Conservation (phyloP, 2,329 filamentous ascomycete species). For the Monosporascus sp. region DNA sequence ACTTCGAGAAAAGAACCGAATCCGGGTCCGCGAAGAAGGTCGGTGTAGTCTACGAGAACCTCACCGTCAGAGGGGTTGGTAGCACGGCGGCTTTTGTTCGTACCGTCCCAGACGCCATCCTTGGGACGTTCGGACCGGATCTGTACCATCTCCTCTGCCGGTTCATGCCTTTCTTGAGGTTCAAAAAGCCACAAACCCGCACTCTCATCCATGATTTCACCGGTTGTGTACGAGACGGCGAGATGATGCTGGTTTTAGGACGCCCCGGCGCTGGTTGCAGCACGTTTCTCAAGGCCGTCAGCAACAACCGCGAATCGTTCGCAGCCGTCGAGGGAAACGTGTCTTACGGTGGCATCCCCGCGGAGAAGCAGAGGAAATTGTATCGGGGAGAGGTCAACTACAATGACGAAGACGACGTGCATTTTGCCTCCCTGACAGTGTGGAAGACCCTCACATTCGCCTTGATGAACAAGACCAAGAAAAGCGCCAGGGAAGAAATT, state of each 20-base stretch:
- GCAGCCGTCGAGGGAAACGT: constrained; percentile 65
- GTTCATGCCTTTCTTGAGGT: constrained; percentile 29
- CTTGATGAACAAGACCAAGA: constrained; percentile 69
- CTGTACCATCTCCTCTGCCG: constrained; percentile 58
- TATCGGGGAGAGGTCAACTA: constrained; percentile 76
- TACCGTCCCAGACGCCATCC: constrained; percentile 67
- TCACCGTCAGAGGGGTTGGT: constrained; percentile 69
- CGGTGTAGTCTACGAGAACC: constrained; percentile 70
- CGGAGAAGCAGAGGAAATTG: constrained; percentile 60
- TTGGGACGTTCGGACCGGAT: constrained; percentile 78
- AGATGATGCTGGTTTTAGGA: constrained; percentile 67
- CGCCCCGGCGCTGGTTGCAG: constrained; percentile 70
- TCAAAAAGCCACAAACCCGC: constrained; percentile 23
- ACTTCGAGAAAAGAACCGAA: constrained; percentile 67
- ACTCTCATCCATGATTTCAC: constrained; percentile 61
- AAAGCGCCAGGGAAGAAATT: constrained; percentile 58
- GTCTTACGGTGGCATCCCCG: constrained; percentile 66
- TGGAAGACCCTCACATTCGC: constrained; percentile 75
- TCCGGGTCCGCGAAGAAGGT: constrained; percentile 68
- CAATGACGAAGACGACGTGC: constrained; percentile 71
- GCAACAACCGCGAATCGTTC: constrained; percentile 64
- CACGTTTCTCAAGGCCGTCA: constrained; percentile 71
- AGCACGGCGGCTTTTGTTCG: constrained; percentile 64
- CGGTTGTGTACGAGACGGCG: constrained; percentile 61
- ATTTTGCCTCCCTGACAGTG: constrained; percentile 70